Percentiles rank a stretch among this genome's conserved stretches.
phyloP scores from a whole-genome alignment of 2,329 filamentous ascomycete genomes.

The Pseudopithomyces chartarum region DNA sequence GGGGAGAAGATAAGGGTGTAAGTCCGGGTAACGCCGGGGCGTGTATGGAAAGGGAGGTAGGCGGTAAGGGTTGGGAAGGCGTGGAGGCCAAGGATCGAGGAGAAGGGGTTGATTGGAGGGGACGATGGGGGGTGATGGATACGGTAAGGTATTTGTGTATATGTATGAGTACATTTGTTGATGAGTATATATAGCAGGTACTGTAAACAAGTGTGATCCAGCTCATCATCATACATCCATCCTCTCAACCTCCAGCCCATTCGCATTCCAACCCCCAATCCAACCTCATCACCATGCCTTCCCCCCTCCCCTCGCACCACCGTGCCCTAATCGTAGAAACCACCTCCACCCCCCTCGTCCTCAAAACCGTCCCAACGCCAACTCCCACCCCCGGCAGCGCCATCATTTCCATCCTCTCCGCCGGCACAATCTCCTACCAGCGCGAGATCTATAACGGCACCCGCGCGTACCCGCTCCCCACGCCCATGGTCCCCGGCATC shows the following conservation, averaged over 20 bases:
- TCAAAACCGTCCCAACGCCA: slow-evolving; percentile 34
- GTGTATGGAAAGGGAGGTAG: too few species aligned
- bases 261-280: too few species aligned
- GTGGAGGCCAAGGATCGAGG: too few species aligned
- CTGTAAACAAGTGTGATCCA: background rate
- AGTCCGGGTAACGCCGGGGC: background rate
- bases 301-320: background rate
- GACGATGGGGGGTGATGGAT: background rate
- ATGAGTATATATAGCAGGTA: background rate
- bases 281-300: background rate
- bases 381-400: slow-evolving; percentile 43
- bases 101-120: too few species aligned
- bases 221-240: background rate
- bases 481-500: slow-evolving; percentile 43
- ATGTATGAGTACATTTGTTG: background rate
- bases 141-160: background rate
- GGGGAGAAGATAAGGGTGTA: background rate
- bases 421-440: slow-evolving; percentile 48
- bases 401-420: slow-evolving; percentile 47
- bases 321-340: slow-evolving; percentile 4
- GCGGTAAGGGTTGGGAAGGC: too few species aligned
- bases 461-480: slow-evolving; percentile 39
- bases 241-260: background rate
- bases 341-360: background rate
- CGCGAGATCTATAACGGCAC: slow-evolving; percentile 49